These are phyloP conservation scores for Eragrostis nindensis DNA, from an alignment of 176 grass and related monocot genomes.

Conservation along the genomic window DNA sequence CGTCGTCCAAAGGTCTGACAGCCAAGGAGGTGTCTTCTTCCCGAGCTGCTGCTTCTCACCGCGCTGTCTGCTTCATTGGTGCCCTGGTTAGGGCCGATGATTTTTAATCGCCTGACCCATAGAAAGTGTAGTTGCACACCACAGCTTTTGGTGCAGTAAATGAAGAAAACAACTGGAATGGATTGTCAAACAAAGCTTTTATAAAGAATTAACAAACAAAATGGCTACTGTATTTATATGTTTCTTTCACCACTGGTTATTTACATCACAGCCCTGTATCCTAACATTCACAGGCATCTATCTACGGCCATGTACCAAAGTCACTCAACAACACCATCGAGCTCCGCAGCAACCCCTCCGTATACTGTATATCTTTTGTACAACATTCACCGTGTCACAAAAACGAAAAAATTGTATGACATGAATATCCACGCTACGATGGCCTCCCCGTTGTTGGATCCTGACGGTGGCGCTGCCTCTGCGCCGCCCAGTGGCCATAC, in stretches of 20 bases:
- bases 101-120: no score
- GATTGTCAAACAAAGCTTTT: no score
- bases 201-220: no score
- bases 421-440: background rate
- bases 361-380: conserved; percentile 17
- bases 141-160: no score
- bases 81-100: no score
- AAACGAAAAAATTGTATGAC: background rate
- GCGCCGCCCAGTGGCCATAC: conserved; percentile 44
- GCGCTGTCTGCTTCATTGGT: no score
- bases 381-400: background rate
- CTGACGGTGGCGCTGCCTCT: conserved; percentile 15
- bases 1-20: no score
- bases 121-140: no score
- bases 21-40: no score
- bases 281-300: background rate
- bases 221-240: no score
- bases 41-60: no score
- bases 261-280: background rate
- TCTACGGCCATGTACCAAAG: background rate
- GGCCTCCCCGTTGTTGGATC: background rate
- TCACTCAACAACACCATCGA: background rate
- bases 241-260: background rate
- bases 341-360: background rate
- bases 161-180: no score